Conservation (phyloP, 108 stramenopile genomes). For the Skeletonema tropicum region DNA sequence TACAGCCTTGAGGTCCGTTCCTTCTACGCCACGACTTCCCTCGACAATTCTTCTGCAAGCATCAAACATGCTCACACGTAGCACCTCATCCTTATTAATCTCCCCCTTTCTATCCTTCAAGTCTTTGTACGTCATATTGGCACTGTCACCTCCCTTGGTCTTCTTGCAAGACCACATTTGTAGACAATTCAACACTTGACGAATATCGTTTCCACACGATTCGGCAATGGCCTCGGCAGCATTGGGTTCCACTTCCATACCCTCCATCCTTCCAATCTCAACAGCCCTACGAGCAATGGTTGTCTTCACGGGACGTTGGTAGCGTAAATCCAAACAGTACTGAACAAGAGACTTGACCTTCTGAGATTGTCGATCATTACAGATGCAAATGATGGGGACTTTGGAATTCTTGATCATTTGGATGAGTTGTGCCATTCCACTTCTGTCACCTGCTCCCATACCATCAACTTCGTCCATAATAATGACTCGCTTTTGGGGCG, state of each 20-base stretch:
- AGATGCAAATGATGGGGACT: slow-evolving; percentile 98
- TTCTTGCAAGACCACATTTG: slow-evolving; percentile 95
- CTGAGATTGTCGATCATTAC: slow-evolving; percentile 94
- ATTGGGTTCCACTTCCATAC: slow-evolving; percentile 83
- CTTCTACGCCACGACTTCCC: slow-evolving; percentile 66
- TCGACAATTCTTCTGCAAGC: slow-evolving; percentile 83
- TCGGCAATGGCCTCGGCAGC: slow-evolving; percentile 96
- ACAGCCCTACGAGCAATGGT: slow-evolving; percentile 81
- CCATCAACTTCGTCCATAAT: slow-evolving; percentile 99
- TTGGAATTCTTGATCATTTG: slow-evolving; percentile 93
- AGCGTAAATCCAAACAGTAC: slow-evolving; percentile 94
- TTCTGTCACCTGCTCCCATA: slow-evolving; percentile 94
- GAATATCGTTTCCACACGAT: slow-evolving; percentile 95
- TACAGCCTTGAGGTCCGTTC: slow-evolving; percentile 61
- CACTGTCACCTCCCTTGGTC: slow-evolving; percentile 13
- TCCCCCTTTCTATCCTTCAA: slow-evolving; percentile 71
- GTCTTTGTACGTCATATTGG: slow-evolving; percentile 77
- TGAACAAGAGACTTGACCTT: slow-evolving; percentile 87
- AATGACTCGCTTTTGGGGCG: slow-evolving; percentile 68
- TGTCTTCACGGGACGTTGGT: slow-evolving; percentile 79
- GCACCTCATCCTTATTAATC: slow-evolving; percentile 90
- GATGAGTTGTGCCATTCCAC: slow-evolving; percentile 94
- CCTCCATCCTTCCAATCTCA: slow-evolving; percentile 82
- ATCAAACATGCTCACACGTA: slow-evolving; percentile 92
- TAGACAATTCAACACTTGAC: slow-evolving; percentile 91